Percentiles rank a stretch among this genome's conserved stretches.
phyloP scores from a whole-genome alignment of 2,329 filamentous ascomycete species.

The Bipolaris bicolor region DNA sequence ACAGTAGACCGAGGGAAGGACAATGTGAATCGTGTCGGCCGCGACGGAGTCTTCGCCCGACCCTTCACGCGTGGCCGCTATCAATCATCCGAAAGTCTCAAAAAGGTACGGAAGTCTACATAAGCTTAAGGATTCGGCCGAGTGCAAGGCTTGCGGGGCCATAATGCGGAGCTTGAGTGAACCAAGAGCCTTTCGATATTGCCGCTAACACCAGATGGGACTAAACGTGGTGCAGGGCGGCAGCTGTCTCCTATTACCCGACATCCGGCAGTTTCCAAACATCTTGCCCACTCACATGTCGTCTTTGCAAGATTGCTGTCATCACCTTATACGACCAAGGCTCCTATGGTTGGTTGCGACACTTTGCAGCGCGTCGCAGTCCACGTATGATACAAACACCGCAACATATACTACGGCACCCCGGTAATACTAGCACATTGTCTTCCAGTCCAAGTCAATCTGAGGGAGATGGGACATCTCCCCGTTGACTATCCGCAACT shows the following conservation, averaged over 20 bases:
- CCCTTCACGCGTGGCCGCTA: not conserved
- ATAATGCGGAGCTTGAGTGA: constrained; percentile 20
- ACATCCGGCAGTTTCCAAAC: constrained; percentile 20
- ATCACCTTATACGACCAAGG: not conserved
- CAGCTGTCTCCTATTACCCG: constrained; percentile 18
- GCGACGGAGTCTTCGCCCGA: not conserved
- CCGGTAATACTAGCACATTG: not conserved
- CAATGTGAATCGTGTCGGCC: not conserved
- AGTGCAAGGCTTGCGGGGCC: constrained; percentile 16
- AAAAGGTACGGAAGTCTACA: constrained; percentile 9
- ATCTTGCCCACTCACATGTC: constrained; percentile 22
- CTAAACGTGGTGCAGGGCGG: constrained; percentile 13
- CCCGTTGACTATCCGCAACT: not conserved
- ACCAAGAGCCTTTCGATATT: constrained; percentile 13
- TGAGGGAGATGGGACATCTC: not conserved
- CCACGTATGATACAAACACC: not conserved
- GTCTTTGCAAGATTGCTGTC: not conserved
- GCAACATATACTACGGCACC: not conserved
- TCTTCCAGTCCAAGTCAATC: not conserved
- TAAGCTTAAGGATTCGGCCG: constrained; percentile 24
- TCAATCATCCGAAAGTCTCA: not conserved
- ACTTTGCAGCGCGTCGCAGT: not conserved
- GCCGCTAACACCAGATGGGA: constrained; percentile 6
- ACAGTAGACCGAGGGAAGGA: not conserved
- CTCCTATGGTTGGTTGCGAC: not conserved